Base-by-base conservation (phyloP, 2,329 filamentous ascomycete species). In the Paraconiothyrium sp. region DNA sequence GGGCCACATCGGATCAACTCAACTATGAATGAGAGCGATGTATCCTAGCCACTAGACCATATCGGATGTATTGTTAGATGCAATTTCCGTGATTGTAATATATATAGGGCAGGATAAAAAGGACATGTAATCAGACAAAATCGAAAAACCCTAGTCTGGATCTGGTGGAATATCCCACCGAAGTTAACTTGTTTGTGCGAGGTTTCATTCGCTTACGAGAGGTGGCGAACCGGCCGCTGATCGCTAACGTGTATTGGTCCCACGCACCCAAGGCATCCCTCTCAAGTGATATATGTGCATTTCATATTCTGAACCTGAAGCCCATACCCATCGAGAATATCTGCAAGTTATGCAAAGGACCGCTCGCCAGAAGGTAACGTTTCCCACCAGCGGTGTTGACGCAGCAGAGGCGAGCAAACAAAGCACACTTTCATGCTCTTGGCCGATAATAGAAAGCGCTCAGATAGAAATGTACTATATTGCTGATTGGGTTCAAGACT, bases 11-110 rank as follows among this genome's bases (percentile, higher is more conserved):
- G 43, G 43, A 2, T 22, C 13, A 13, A 41, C 14, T 16, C 13
- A 16, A 7, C 9, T 46, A 8, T 8, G 20, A 10, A 24, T 46
- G 43, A 46, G 43, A 46, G 43, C 43, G 43, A 24, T 24, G 20
- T 22, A 46, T 46, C 43, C 43, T 46, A 46, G 43, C 43, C 43
- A 46, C 43, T 46, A 46, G 43, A 46, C 43, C 43, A 46, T 24
- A 46, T 46, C 43, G 43, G 43, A 46, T 46, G 43, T 20, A 20
- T 13, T 46, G 20, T 46, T 13, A 20, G 20, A 20, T 20, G 1
- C 20, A 20, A 20, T 20, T 20, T 20, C 1, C 1, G 20, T 20
- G 1, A 20, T 20, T 20, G 20, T 20, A 20, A 16, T 16, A 11
- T 41, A 16, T 41, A 41, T 11, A 41, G 2, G 2, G 1, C 34